phyloP scores from a whole-genome alignment of 345 rosid genomes.

The Kandelia obovata region DNA sequence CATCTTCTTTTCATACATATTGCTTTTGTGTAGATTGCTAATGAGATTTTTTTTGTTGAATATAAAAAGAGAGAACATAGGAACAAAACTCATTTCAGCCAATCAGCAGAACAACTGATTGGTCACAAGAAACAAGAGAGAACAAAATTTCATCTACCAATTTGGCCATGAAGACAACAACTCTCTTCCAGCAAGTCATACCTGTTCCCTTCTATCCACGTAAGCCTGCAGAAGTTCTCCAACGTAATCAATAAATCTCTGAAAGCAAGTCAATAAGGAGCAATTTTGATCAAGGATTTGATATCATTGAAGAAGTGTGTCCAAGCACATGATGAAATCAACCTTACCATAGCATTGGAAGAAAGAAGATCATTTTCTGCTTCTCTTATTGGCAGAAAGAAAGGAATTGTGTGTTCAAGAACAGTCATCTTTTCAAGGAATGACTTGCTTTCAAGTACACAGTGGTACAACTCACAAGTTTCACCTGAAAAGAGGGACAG shows the following conservation, averaged over 20 bases:
- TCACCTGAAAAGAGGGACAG: constrained; percentile 48
- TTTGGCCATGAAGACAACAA: too few relatives aligned
- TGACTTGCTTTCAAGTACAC: constrained; percentile 91
- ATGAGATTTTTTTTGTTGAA: neutral
- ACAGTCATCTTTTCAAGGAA: constrained; percentile 94
- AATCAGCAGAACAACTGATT: neutral
- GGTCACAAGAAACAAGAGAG: too few relatives aligned
- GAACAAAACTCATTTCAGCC: neutral
- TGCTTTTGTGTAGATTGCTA: neutral
- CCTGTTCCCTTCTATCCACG: constrained; percentile 96
- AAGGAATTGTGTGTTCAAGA: constrained; percentile 89
- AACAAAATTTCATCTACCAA: too few relatives aligned
- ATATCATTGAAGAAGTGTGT: neutral
- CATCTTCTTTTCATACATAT: neutral
- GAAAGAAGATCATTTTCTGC: constrained; percentile 87
- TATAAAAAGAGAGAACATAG: neutral
- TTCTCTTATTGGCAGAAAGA: constrained; percentile 84
- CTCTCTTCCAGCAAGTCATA: constrained; percentile 18
- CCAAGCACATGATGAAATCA: constrained; percentile 21
- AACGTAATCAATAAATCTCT: constrained; percentile 86
- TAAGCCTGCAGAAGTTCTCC: constrained; percentile 88
- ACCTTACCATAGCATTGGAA: constrained; percentile 81
- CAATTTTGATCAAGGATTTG: constrained; percentile 11
- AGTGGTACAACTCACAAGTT: constrained; percentile 75
- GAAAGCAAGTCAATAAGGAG: constrained; percentile 29